Conservation (phyloP, 176 grass and related monocot genomes). For the Chrysopogon serrulatus region DNA sequence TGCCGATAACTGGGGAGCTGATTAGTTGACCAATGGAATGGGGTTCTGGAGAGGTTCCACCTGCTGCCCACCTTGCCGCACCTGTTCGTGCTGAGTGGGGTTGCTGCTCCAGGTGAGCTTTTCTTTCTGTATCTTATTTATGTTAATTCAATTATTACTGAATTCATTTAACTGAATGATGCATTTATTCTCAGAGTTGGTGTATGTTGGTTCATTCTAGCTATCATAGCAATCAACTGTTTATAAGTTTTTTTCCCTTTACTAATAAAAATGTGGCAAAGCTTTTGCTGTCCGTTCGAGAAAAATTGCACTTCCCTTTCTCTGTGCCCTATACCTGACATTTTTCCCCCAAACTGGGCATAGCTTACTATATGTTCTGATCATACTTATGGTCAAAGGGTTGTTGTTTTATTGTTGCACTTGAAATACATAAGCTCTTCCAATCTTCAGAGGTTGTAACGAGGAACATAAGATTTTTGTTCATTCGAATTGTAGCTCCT, state of each 20-base stretch:
- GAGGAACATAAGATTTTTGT: background rate
- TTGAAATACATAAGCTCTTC: background rate
- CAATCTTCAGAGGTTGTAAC: background rate
- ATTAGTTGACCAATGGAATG: slow-evolving; percentile 1
- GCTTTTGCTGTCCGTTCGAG: too few species aligned
- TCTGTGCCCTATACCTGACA: background rate
- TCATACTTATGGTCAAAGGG: background rate
- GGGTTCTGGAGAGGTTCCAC: slow-evolving; percentile 14
- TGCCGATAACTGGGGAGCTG: slow-evolving; percentile 22
- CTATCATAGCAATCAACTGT: background rate
- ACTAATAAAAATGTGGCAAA: too few species aligned
- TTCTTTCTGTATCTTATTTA: background rate
- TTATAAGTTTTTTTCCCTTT: background rate
- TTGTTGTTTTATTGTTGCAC: background rate
- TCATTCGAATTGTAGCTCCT: slow-evolving; percentile 38
- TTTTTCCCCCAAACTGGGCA: background rate
- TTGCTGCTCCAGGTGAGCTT: slow-evolving; percentile 45
- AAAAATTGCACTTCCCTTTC: too few species aligned
- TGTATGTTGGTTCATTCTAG: background rate
- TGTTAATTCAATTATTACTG: background rate
- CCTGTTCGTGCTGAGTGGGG: slow-evolving; percentile 23
- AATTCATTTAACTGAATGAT: background rate
- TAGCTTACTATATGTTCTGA: background rate
- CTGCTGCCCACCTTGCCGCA: slow-evolving; percentile 19
- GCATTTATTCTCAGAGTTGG: background rate